A percentile compares a stretch with the other conserved stretches of the same genome.
phyloP scores from a whole-genome alignment of 2,329 filamentous ascomycete genomes.

The Aspergillus sp. region DNA sequence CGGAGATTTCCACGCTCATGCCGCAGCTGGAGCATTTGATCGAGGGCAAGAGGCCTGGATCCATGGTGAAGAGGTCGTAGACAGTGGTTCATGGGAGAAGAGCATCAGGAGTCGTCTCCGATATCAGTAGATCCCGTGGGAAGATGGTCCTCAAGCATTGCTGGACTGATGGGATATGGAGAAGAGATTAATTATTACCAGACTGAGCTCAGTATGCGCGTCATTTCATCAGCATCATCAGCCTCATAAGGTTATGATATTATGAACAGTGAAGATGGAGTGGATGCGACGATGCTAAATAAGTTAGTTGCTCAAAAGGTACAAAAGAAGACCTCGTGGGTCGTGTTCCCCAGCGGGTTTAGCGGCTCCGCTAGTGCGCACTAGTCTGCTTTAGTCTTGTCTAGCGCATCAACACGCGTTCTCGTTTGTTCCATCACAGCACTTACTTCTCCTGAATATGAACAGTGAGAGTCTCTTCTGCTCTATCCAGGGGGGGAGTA shows the following conservation, averaged over 20 bases:
- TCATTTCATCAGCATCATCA: background rate
- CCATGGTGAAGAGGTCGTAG: slow-evolving; percentile 27
- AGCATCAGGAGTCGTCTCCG: background rate
- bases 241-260: background rate
- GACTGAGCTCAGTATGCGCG: background rate
- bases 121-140: too few relatives aligned
- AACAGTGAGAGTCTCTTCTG: background rate
- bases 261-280: background rate
- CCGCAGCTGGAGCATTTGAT: slow-evolving; percentile 87
- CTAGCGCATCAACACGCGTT: background rate
- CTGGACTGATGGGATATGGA: too few relatives aligned
- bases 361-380: background rate
- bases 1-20: slow-evolving; percentile 73
- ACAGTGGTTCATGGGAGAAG: slow-evolving; percentile 2
- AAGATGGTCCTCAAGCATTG: too few relatives aligned
- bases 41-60: slow-evolving; percentile 71
- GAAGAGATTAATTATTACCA: background rate
- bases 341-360: background rate
- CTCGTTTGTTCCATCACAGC: background rate
- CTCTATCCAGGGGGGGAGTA: too few relatives aligned
- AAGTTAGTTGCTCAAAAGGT: too few relatives aligned
- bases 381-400: background rate
- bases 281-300: background rate
- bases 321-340: background rate
- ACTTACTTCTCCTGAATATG: too few relatives aligned